Conservation (phyloP, 306 rosid species). For the Ochetophila trinervis region DNA sequence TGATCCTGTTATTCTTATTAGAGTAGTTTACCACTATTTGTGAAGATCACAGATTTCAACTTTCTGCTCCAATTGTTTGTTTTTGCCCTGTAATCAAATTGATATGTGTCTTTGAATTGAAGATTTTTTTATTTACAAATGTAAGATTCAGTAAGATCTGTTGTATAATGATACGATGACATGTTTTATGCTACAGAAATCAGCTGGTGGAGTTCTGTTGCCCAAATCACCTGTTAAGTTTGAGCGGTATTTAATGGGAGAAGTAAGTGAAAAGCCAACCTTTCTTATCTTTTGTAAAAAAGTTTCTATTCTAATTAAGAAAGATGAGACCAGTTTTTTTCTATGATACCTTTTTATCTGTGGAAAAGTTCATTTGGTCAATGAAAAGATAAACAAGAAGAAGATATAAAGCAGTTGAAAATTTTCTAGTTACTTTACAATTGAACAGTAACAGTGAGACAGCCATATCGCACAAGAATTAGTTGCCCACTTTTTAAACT, state of each 20-base stretch:
- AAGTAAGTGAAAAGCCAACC: constrained; percentile 45
- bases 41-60: too few relatives aligned
- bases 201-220: constrained; percentile 82
- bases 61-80: too few relatives aligned
- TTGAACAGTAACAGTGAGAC: background rate
- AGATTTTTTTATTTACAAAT: background rate
- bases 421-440: too few relatives aligned
- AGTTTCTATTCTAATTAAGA: too few relatives aligned
- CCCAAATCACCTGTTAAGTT: constrained; percentile 90
- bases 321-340: background rate
- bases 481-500: too few relatives aligned
- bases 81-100: background rate
- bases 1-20: too few relatives aligned
- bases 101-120: background rate
- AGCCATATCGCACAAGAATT: background rate
- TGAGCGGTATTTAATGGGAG: constrained; percentile 87
- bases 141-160: too few relatives aligned
- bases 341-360: background rate
- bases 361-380: background rate
- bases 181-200: constrained; percentile 48
- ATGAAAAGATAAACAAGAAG: too few relatives aligned
- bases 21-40: too few relatives aligned
- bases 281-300: constrained; percentile 11
- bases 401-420: background rate
- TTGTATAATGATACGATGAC: constrained; percentile 6